Base-by-base conservation (phyloP, 2,329 filamentous ascomycete genomes). In the Aspergillus uvarum region DNA sequence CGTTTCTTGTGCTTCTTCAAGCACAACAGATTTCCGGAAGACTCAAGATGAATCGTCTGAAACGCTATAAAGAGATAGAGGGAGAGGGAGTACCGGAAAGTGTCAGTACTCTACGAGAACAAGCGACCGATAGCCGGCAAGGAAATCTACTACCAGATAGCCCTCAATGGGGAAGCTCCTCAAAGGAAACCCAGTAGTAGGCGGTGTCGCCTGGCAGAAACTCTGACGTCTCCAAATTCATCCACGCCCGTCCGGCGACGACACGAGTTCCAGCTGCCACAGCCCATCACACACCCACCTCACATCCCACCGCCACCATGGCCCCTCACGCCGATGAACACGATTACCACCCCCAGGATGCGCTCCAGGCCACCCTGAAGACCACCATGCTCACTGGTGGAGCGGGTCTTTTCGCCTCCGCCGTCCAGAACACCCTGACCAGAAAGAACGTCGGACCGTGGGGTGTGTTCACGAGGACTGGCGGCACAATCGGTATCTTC, bases 401-500 rank as follows among this genome's bases (percentile, higher is more conserved):
- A 61, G 84, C 85, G 61, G 92, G 92, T 69, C 79, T 90, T 73
- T 83, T 92, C 76, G 75, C 89, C 62, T 89, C 91, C 54, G 88
- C 90, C 58, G 83, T 96, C 66, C 90, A 93, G 81, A 98, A 96
- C 81, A 91, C 92, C 60, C 84, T 97, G 68, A 84, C 88, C 58
- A 92, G 87, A 81, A 84, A 86, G 74, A 96, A 96, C 77, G 82
- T 95, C 66, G 91, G 92, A 69, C 84, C 88, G 63, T 86, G 89
- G 81, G 90, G 90, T 67, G 84, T 96, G 71, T 88, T 98, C 74
- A 90, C 90, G 51, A 86, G 87, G 71, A 89, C 87, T 59, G 93
- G 92, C 66, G 82, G 88, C 72, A 89, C 89, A 53, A 89, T 94
- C 72, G 89, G 81, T 62, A 74, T 85, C 62, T 86, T 87, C 70